Evolutionary conservation across 306 rosid species (phyloP).

Genomic region (Trifolium fragiferum): DNA sequence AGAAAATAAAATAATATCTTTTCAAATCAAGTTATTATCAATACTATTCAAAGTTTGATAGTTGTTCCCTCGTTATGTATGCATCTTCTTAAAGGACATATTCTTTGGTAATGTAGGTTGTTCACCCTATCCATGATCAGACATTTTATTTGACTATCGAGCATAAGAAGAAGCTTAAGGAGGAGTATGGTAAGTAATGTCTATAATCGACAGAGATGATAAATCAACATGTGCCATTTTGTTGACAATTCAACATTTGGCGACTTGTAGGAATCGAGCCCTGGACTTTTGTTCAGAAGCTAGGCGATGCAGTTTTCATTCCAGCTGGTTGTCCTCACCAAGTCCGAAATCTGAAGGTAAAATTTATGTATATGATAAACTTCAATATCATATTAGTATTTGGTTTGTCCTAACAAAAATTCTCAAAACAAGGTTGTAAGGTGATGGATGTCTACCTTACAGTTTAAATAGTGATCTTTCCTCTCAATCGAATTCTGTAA

Average conservation of each 20-base stretch:
- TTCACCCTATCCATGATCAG: conserved; percentile 78
- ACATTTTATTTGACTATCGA: conserved; percentile 65
- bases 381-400: too few species aligned
- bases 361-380: not conserved
- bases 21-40: too few species aligned
- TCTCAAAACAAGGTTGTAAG: too few species aligned
- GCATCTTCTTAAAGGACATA: not conserved
- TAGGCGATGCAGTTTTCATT: conserved; percentile 50
- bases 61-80: not conserved
- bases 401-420: too few species aligned
- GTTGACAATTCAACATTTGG: not conserved
- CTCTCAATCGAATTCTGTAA: too few species aligned
- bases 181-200: conserved; percentile 69
- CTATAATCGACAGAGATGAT: too few species aligned
- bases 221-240: not conserved
- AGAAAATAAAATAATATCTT: too few species aligned
- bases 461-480: too few species aligned
- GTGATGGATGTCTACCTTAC: too few species aligned
- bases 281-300: conserved; percentile 50
- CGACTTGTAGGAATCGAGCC: conserved; percentile 50
- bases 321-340: conserved; percentile 52
- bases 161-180: conserved; percentile 75
- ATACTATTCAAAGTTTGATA: too few species aligned
- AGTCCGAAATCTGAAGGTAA: conserved; percentile 51
- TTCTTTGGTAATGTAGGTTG: conserved; percentile 51